These are phyloP conservation scores for Podila epicladia DNA, from an alignment of 192 early-diverging fungal genomes.

Conservation along the genomic window DNA sequence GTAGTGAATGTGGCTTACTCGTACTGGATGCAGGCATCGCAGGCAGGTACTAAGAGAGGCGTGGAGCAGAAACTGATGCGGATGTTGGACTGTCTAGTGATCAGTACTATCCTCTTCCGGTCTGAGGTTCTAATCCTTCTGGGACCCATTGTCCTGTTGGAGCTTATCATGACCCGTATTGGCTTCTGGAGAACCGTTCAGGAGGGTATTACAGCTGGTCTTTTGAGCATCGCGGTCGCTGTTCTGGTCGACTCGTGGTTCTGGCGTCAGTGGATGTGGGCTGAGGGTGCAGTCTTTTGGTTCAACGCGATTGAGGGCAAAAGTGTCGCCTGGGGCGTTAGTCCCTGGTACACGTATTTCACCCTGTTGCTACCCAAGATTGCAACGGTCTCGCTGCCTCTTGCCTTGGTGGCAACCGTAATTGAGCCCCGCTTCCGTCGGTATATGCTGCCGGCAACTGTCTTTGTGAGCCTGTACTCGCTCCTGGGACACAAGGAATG, in stretches of 20 bases:
- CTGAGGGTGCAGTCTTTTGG: conserved; percentile 76
- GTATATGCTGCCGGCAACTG: conserved; percentile 62
- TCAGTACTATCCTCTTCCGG: conserved; percentile 60
- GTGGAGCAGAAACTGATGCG: conserved; percentile 30
- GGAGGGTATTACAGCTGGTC: conserved; percentile 28
- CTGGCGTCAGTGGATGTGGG: conserved; percentile 79
- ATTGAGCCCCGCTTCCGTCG: conserved; percentile 57
- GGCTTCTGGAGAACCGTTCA: conserved; percentile 22
- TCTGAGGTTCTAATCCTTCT: conserved; percentile 62
- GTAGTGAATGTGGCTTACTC: conserved; percentile 53
- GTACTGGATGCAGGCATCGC: conserved; percentile 47
- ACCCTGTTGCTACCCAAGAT: conserved; percentile 78
- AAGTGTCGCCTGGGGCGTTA: conserved; percentile 73
- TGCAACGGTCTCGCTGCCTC: conserved; percentile 73
- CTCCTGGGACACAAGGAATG: conserved; percentile 93
- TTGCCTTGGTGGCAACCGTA: conserved; percentile 62
- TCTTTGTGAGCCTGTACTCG: conserved; percentile 76
- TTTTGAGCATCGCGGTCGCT: conserved; percentile 46
- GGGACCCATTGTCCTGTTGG: conserved; percentile 50
- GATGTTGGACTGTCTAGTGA: conserved; percentile 57
- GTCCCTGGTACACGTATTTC: conserved; percentile 81
- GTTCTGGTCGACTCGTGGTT: conserved; percentile 78
- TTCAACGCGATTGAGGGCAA: conserved; percentile 81
- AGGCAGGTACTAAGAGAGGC: background rate
- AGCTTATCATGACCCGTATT: conserved; percentile 36